A percentile compares a stretch with the other conserved stretches of the same genome.
phyloP scores from a whole-genome alignment of 306 rosid genomes.

The Malus sylvestris region DNA sequence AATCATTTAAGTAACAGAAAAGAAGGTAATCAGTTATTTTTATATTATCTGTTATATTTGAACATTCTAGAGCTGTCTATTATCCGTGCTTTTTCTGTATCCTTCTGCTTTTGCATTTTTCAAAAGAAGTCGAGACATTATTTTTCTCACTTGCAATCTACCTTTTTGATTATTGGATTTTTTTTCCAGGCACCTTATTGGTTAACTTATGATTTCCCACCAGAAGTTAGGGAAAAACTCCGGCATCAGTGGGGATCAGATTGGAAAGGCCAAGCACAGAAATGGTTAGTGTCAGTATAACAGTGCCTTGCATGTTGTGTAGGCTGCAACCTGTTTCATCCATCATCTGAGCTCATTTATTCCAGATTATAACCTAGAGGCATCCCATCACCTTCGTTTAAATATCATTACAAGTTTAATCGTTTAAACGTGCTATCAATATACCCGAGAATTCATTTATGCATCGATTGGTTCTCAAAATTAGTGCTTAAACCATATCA shows the following conservation, averaged over 20 bases:
- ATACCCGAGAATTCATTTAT: not conserved
- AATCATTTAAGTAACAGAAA: not conserved
- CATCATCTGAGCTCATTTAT: not conserved
- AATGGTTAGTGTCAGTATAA: conserved; percentile 49
- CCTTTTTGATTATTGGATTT: not conserved
- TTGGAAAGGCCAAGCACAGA: conserved; percentile 95
- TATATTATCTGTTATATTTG: not conserved
- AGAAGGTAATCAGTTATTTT: too few relatives aligned
- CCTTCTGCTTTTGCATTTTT: not conserved
- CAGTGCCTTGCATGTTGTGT: not conserved
- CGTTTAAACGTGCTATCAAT: not conserved
- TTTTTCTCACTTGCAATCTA: not conserved
- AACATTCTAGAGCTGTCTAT: not conserved
- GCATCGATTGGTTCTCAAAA: not conserved
- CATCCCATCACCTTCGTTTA: not conserved
- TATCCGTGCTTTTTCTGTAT: not conserved
- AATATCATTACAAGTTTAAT: not conserved
- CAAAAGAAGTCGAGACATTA: not conserved
- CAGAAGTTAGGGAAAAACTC: conserved; percentile 63
- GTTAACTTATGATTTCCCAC: conserved; percentile 93
- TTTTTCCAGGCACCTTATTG: conserved; percentile 64
- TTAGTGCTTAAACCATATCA: not conserved
- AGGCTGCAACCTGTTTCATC: conserved; percentile 16
- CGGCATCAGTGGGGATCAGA: conserved; percentile 67
- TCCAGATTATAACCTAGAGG: not conserved